Conservation (phyloP, 495 filamentous ascomycete species). For the Hypoxylon trugodes region DNA sequence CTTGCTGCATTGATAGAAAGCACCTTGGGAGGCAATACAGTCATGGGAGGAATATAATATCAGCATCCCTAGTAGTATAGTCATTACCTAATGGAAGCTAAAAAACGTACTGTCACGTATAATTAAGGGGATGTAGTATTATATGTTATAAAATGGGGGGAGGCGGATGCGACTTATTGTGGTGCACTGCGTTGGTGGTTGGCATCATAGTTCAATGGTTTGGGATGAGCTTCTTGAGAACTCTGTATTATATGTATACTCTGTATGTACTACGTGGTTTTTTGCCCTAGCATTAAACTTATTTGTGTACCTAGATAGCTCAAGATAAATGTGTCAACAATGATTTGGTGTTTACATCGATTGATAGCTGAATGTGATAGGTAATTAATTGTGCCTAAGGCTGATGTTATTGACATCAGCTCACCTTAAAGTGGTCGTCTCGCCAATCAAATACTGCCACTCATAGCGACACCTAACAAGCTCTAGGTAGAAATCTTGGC, state of each 20-base stretch:
- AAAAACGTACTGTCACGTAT: conserved; percentile 16
- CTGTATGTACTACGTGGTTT: not conserved
- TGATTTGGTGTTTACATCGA: not conserved
- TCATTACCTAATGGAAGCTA: conserved; percentile 25
- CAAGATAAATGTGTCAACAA: not conserved
- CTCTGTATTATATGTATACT: conserved; percentile 12
- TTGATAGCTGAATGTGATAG: too few relatives aligned
- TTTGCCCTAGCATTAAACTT: not conserved
- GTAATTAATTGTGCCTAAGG: too few relatives aligned
- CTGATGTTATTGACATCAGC: not conserved
- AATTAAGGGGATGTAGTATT: conserved; percentile 4
- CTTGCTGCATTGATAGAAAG: conserved; percentile 18
- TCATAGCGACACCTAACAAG: not conserved
- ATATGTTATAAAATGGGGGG: not conserved
- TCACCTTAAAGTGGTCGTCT: not conserved
- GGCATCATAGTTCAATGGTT: conserved; percentile 1
- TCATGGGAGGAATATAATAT: conserved; percentile 24
- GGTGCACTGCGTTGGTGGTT: too few relatives aligned
- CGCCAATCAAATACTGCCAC: not conserved
- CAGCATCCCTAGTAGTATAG: conserved; percentile 25
- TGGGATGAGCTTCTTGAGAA: not conserved
- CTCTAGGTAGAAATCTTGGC: not conserved
- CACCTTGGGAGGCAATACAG: conserved; percentile 11
- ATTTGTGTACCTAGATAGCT: not conserved
- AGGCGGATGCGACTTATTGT: too few relatives aligned